Conservation (phyloP, 1,139 yeast genomes). For the Blastobotrys illinoisensis region DNA sequence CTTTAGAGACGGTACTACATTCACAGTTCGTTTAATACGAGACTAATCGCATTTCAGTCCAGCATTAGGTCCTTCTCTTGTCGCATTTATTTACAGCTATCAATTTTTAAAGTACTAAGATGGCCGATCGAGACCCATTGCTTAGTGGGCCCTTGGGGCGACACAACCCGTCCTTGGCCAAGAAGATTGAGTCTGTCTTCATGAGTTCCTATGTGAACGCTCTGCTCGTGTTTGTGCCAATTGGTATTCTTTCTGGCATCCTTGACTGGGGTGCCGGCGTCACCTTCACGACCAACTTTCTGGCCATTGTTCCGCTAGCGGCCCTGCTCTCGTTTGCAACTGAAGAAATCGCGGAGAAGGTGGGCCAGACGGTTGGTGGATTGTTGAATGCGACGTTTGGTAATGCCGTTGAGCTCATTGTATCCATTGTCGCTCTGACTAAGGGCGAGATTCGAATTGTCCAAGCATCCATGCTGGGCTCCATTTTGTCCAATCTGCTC, state of each 20-base stretch:
- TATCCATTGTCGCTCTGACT: slow-evolving; percentile 79
- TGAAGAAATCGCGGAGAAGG: slow-evolving; percentile 80
- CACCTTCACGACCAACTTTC: slow-evolving; percentile 69
- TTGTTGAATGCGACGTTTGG: slow-evolving; percentile 94
- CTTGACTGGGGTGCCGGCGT: slow-evolving; percentile 53
- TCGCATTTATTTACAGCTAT: too few relatives aligned
- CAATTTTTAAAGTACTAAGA: not conserved
- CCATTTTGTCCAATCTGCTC: slow-evolving; percentile 78
- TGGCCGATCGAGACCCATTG: not conserved
- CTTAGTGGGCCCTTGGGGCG: not conserved
- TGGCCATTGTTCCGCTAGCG: slow-evolving; percentile 91
- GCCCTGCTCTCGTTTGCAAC: slow-evolving; percentile 87
- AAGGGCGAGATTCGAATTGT: slow-evolving; percentile 89
- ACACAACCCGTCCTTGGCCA: slow-evolving; percentile 27
- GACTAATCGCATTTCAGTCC: not conserved
- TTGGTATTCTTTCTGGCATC: slow-evolving; percentile 72
- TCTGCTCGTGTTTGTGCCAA: slow-evolving; percentile 74
- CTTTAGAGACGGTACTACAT: too few relatives aligned
- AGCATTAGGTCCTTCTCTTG: not conserved
- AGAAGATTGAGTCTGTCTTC: slow-evolving; percentile 18
- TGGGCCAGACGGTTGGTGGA: slow-evolving; percentile 83
- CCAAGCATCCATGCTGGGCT: slow-evolving; percentile 92
- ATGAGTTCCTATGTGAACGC: slow-evolving; percentile 63
- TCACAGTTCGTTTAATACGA: not conserved
- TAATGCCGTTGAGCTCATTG: slow-evolving; percentile 89